Percentiles rank a stretch among this genome's conserved stretches.
Conservation (phyloP, 495 filamentous ascomycete species). For the Astrocystis sublimbata region DNA sequence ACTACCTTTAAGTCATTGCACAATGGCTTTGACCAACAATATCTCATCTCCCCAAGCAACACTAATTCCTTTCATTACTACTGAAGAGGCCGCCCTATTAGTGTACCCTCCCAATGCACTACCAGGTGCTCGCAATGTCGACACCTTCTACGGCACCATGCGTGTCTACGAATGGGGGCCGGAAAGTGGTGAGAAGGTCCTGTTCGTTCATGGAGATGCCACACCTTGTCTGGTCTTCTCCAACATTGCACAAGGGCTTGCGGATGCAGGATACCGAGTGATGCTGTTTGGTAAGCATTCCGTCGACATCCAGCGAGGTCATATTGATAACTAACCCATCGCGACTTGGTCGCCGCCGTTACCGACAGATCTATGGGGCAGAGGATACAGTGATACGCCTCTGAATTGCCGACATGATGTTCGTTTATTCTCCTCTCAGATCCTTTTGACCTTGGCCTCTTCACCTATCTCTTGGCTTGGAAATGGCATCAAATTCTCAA, state of each 20-base stretch:
- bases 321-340: neutral
- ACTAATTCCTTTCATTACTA: conserved; percentile 19
- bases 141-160: conserved; percentile 71
- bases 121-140: conserved; percentile 73
- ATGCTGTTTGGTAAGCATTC: conserved; percentile 66
- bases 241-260: conserved; percentile 65
- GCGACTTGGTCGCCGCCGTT: neutral
- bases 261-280: conserved; percentile 68
- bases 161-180: conserved; percentile 84
- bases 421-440: conserved; percentile 71
- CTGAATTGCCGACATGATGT: conserved; percentile 66
- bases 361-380: conserved; percentile 65
- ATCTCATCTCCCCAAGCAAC: conserved; percentile 18
- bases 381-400: conserved; percentile 73
- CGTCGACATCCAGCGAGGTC: neutral
- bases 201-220: conserved; percentile 78
- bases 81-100: conserved; percentile 18
- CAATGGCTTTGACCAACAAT: conserved; percentile 12
- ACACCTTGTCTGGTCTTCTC: conserved; percentile 71
- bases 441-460: conserved; percentile 66
- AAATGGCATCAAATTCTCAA: conserved; percentile 56
- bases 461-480: conserved; percentile 68
- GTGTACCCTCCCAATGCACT: conserved; percentile 73
- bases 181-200: conserved; percentile 66
- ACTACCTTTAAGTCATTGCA: neutral